These are phyloP conservation scores for Urtica urens DNA, from an alignment of 306 rosid species.

Conservation along the genomic window DNA sequence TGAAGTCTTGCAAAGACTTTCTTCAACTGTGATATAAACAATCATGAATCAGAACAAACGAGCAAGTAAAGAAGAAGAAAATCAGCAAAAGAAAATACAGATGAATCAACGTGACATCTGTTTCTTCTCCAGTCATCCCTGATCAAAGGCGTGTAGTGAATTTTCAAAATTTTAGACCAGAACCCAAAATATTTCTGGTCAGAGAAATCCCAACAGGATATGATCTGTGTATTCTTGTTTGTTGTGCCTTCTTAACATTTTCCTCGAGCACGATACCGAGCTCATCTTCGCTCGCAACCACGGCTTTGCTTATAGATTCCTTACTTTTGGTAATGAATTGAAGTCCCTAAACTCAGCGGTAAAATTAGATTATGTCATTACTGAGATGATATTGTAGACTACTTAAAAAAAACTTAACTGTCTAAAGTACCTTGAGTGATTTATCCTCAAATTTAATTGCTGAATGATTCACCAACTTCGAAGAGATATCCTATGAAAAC, in stretches of 20 bases:
- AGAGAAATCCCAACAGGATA: conserved; percentile 35
- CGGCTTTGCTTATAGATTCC: conserved; percentile 6
- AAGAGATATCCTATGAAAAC: conserved; percentile 23
- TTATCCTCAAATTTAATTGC: conserved; percentile 24
- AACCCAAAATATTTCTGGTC: conserved; percentile 17
- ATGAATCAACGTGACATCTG: conserved; percentile 3
- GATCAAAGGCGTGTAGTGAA: not conserved
- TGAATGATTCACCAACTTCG: conserved; percentile 18
- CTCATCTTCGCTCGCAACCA: conserved; percentile 2
- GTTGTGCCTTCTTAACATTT: conserved; percentile 8
- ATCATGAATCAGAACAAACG: not conserved
- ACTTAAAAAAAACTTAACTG: not conserved
- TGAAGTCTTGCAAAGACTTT: not conserved
- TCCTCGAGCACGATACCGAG: conserved; percentile 7
- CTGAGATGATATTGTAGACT: not conserved
- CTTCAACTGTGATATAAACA: too few species aligned
- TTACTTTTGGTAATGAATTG: conserved; percentile 32
- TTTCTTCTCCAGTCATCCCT: not conserved
- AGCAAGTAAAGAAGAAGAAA: not conserved
- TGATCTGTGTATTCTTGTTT: conserved; percentile 36
- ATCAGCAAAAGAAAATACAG: not conserved
- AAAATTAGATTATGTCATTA: not conserved
- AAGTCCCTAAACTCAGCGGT: conserved; percentile 30
- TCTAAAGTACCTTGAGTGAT: conserved; percentile 34
- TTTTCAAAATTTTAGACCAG: not conserved